Conservation (phyloP, 768 basidiomycete genomes). For the Russula emetica region DNA sequence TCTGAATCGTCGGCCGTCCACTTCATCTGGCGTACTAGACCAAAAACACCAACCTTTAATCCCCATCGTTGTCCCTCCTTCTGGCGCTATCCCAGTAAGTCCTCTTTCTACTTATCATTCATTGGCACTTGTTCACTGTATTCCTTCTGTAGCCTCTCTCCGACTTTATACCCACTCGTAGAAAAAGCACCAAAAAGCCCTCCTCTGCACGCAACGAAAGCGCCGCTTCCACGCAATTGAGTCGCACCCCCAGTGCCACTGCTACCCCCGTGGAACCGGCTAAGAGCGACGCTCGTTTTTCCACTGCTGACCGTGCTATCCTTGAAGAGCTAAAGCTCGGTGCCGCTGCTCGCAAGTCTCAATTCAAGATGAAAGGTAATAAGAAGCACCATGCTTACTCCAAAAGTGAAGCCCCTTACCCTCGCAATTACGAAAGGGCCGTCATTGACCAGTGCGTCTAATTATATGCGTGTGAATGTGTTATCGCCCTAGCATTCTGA, state of each 20-base stretch:
- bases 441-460: slow-evolving; percentile 64
- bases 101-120: background rate
- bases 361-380: slow-evolving; percentile 48
- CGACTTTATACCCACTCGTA: slow-evolving; percentile 23
- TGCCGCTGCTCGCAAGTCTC: slow-evolving; percentile 49
- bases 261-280: background rate
- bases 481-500: slow-evolving; percentile 12
- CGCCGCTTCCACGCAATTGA: background rate
- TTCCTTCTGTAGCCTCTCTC: slow-evolving; percentile 20
- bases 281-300: slow-evolving; percentile 40
- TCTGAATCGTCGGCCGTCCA: slow-evolving; percentile 16
- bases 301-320: slow-evolving; percentile 59
- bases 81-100: slow-evolving; percentile 18
- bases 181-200: slow-evolving; percentile 19
- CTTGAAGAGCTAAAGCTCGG: slow-evolving; percentile 52
- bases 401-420: slow-evolving; percentile 57
- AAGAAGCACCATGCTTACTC: slow-evolving; percentile 56
- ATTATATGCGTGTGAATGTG: background rate
- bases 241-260: background rate
- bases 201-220: slow-evolving; percentile 17
- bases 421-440: slow-evolving; percentile 58
- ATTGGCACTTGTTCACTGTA: background rate
- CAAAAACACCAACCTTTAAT: background rate
- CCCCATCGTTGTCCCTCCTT: slow-evolving; percentile 14
- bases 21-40: slow-evolving; percentile 18